phyloP scores from a whole-genome alignment of 1,284 basidiomycete species.

The Megacollybia platyphylla region DNA sequence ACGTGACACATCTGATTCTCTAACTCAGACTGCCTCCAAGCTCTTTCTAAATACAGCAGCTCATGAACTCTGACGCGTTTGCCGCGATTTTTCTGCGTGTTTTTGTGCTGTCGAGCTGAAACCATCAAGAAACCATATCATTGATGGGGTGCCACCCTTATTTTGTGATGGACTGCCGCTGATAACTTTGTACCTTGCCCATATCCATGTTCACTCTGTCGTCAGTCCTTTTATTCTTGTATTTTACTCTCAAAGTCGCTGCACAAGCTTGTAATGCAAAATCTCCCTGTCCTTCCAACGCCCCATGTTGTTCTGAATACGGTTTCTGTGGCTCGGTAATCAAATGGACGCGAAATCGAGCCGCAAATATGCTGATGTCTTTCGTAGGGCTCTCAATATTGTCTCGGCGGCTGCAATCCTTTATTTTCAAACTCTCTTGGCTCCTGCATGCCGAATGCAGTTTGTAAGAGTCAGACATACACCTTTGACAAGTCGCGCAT shows the following conservation, averaged over 20 bases:
- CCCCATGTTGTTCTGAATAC: not conserved
- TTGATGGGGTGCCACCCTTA: not conserved
- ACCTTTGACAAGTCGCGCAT: conserved; percentile 50
- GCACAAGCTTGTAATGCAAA: not conserved
- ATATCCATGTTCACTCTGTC: not conserved
- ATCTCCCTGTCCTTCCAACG: not conserved
- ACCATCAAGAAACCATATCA: not conserved
- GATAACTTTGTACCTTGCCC: not conserved
- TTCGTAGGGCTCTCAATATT: conserved; percentile 33
- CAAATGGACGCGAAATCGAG: not conserved
- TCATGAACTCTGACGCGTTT: not conserved
- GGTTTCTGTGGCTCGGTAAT: not conserved
- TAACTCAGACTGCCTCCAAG: not conserved
- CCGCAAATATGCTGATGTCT: not conserved
- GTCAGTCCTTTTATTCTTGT: not conserved
- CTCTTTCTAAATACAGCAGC: not conserved
- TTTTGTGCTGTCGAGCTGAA: no score
- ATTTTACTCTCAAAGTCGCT: not conserved
- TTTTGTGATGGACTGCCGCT: not conserved
- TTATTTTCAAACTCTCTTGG: conserved; percentile 45
- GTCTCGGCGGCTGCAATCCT: conserved; percentile 75
- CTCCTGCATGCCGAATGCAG: conserved; percentile 62
- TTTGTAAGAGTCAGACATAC: conserved; percentile 55
- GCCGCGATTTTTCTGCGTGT: not conserved
- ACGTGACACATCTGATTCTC: not conserved